Percentiles rank a stretch among this genome's conserved stretches.
These are phyloP conservation scores for Fusarium hostae DNA, from an alignment of 2,329 filamentous ascomycete genomes.

Conservation along the genomic window DNA sequence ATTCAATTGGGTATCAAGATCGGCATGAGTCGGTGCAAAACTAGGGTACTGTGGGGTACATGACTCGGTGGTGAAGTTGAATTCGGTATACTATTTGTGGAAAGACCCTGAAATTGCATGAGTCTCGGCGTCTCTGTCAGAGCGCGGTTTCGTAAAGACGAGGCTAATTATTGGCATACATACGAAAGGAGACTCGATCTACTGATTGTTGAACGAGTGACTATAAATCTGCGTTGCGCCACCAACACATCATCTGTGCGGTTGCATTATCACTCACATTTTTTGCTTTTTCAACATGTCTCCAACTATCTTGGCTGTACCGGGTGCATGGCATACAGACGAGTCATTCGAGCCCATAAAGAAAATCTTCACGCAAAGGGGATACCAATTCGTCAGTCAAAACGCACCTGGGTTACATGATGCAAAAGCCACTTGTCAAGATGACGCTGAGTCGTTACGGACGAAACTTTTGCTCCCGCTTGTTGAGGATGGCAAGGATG, in stretches of 20 bases:
- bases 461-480: conserved; percentile 10
- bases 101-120: background rate
- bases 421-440: background rate
- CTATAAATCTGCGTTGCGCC: background rate
- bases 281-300: background rate
- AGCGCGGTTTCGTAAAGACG: no score
- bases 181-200: background rate
- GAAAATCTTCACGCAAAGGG: background rate
- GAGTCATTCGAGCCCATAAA: conserved; percentile 5
- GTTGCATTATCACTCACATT: background rate
- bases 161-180: no score
- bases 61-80: background rate
- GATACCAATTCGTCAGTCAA: conserved; percentile 12
- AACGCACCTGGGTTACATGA: background rate
- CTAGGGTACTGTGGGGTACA: background rate
- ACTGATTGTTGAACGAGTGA: background rate
- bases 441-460: conserved; percentile 12
- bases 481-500: conserved; percentile 31
- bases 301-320: conserved; percentile 30
- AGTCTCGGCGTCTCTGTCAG: background rate
- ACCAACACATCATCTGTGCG: background rate
- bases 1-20: background rate
- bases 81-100: background rate
- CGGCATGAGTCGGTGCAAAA: background rate
- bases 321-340: conserved; percentile 36